phyloP scores from a whole-genome alignment of 1,139 yeast genomes.

The Saccharomyces hybrid region DNA sequence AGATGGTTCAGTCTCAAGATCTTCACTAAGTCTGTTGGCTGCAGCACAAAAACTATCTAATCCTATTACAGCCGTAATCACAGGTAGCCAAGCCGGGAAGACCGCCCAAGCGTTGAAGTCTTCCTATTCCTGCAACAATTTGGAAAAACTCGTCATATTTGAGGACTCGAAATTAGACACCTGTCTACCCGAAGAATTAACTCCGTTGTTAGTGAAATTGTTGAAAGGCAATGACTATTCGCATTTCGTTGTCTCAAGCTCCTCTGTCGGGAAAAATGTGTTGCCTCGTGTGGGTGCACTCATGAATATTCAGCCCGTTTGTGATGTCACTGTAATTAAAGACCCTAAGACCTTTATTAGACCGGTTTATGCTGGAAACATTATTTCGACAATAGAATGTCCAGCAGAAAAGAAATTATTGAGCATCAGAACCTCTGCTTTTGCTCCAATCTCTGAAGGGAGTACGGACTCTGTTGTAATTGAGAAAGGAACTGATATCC shows the following conservation, averaged over 20 bases:
- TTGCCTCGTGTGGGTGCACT: slow-evolving; percentile 84
- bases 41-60: slow-evolving; percentile 62
- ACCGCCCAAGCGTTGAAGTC: slow-evolving; percentile 36
- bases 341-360: slow-evolving; percentile 70
- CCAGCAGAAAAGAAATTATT: slow-evolving; percentile 58
- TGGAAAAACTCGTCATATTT: slow-evolving; percentile 45
- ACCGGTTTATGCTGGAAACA: slow-evolving; percentile 96
- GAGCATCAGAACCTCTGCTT: slow-evolving; percentile 82
- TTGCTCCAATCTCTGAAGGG: slow-evolving; percentile 46
- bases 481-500: slow-evolving; percentile 36
- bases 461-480: slow-evolving; percentile 36
- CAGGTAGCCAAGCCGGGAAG: slow-evolving; percentile 47
- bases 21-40: slow-evolving; percentile 56
- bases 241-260: slow-evolving; percentile 74
- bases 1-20: slow-evolving; percentile 49
- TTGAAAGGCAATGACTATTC: slow-evolving; percentile 44
- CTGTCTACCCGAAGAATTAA: slow-evolving; percentile 56
- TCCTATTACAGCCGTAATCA: slow-evolving; percentile 55
- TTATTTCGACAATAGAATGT: slow-evolving; percentile 72
- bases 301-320: slow-evolving; percentile 79
- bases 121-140: slow-evolving; percentile 33
- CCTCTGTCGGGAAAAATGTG: slow-evolving; percentile 80
- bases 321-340: slow-evolving; percentile 68
- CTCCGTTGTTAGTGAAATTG: slow-evolving; percentile 49
- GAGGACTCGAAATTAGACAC: slow-evolving; percentile 45